phyloP scores from a whole-genome alignment of 768 basidiomycete species.

The Boletus barrowsii region DNA sequence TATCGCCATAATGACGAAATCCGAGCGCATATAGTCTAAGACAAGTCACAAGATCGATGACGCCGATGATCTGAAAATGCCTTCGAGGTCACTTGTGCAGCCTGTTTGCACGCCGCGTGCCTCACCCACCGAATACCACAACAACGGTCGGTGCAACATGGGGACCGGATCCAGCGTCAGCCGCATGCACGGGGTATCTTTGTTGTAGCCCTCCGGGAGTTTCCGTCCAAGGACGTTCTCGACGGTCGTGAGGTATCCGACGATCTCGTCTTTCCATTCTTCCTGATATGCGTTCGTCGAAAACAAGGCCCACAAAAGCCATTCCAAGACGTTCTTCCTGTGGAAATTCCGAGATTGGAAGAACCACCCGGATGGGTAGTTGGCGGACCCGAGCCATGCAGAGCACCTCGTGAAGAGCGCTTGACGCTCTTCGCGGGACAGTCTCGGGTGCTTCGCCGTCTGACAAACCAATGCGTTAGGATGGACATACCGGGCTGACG shows the following conservation, averaged over 20 bases:
- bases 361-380: slow-evolving; percentile 55
- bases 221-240: slow-evolving; percentile 40
- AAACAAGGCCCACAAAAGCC: slow-evolving; percentile 68
- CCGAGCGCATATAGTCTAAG: slow-evolving; percentile 40
- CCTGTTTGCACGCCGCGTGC: background rate
- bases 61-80: slow-evolving; percentile 45
- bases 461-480: slow-evolving; percentile 11
- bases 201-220: slow-evolving; percentile 40
- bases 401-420: slow-evolving; percentile 51
- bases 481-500: background rate
- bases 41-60: slow-evolving; percentile 47
- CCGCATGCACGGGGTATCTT: slow-evolving; percentile 44
- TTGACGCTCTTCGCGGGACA: slow-evolving; percentile 40
- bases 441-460: slow-evolving; percentile 38
- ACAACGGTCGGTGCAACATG: slow-evolving; percentile 54
- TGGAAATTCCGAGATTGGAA: slow-evolving; percentile 32
- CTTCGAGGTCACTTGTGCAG: background rate
- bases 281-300: slow-evolving; percentile 32
- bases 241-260: slow-evolving; percentile 42
- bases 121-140: slow-evolving; percentile 58
- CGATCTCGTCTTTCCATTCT: slow-evolving; percentile 46
- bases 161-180: slow-evolving; percentile 54
- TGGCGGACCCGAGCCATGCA: slow-evolving; percentile 10
- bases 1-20: slow-evolving; percentile 51
- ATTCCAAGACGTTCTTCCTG: slow-evolving; percentile 53